Conservation (phyloP, 179 eudicot species). For the Kewa caespitosa region DNA sequence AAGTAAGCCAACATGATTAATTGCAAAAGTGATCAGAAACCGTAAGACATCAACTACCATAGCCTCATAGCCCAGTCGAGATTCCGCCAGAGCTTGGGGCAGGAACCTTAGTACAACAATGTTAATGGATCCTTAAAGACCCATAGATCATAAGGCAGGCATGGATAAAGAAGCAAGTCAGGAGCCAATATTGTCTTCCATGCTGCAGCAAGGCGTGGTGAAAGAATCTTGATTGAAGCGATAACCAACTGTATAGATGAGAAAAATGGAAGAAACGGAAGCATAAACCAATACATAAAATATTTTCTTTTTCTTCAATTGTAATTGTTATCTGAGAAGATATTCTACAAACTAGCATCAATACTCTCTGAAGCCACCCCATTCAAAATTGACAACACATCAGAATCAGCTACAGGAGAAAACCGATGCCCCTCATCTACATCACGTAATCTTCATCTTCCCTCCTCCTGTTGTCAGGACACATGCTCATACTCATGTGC, state of each 20-base stretch:
- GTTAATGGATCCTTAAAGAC: neutral
- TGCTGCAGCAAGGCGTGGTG: neutral
- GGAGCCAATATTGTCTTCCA: neutral
- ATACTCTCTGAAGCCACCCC: neutral
- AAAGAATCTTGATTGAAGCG: neutral
- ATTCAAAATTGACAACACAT: neutral
- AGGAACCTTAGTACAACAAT: neutral
- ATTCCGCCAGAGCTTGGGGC: neutral
- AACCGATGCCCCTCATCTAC: slow-evolving; percentile 5
- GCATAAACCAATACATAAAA: neutral
- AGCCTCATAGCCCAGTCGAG: neutral
- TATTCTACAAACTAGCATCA: neutral
- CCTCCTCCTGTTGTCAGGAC: neutral
- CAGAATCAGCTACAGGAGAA: neutral
- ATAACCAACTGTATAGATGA: neutral
- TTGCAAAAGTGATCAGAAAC: neutral
- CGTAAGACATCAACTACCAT: neutral
- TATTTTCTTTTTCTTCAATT: no score
- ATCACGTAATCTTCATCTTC: neutral
- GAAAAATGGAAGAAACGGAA: neutral
- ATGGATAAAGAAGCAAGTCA: neutral
- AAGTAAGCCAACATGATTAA: neutral
- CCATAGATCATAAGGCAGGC: neutral
- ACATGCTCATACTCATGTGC: neutral
- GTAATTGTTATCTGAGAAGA: neutral